phyloP scores from a whole-genome alignment of 2,329 filamentous ascomycete genomes.

The Ophiocordyceps robertsii region DNA sequence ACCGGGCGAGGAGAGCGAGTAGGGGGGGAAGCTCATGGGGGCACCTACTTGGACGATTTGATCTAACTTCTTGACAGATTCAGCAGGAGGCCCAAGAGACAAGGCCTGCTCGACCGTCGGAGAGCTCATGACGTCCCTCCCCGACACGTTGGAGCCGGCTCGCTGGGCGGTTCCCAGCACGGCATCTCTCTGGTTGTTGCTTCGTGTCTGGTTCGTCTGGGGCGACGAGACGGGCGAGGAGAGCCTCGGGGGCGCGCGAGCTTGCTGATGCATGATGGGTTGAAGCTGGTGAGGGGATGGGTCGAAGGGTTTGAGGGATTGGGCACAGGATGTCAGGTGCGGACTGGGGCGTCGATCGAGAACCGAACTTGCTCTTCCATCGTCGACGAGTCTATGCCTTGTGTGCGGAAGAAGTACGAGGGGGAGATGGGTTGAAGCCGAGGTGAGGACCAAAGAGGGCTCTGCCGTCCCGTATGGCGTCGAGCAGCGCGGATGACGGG shows the following conservation, averaged over 20 bases:
- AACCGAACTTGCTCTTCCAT: slow-evolving; percentile 2
- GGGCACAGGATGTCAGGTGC: slow-evolving; percentile 1
- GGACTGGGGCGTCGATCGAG: slow-evolving; percentile 1
- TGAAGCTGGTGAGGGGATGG: neutral
- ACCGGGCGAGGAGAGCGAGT: too few relatives aligned
- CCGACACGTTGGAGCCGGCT: slow-evolving; percentile 27
- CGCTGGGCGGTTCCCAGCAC: slow-evolving; percentile 24
- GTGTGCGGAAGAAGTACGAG: neutral
- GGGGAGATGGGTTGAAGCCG: neutral
- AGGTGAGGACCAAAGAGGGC: neutral
- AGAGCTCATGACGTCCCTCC: slow-evolving; percentile 28
- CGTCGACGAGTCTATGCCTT: neutral
- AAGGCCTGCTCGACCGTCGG: slow-evolving; percentile 32
- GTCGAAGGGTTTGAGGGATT: neutral
- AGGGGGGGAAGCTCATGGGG: neutral
- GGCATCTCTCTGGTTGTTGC: slow-evolving; percentile 62
- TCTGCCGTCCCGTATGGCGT: neutral
- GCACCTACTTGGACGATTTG: slow-evolving; percentile 73
- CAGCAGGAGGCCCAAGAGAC: slow-evolving; percentile 40
- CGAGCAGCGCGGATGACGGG: neutral
- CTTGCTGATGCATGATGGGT: slow-evolving; percentile 72
- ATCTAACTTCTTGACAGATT: slow-evolving; percentile 68
- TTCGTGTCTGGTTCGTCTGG: slow-evolving; percentile 57
- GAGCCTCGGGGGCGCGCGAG: slow-evolving; percentile 58
- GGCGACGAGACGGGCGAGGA: slow-evolving; percentile 61